Evolutionary conservation across 2,329 filamentous ascomycete genomes (phyloP).

Genomic region (Colletotrichum echinochloae): DNA sequence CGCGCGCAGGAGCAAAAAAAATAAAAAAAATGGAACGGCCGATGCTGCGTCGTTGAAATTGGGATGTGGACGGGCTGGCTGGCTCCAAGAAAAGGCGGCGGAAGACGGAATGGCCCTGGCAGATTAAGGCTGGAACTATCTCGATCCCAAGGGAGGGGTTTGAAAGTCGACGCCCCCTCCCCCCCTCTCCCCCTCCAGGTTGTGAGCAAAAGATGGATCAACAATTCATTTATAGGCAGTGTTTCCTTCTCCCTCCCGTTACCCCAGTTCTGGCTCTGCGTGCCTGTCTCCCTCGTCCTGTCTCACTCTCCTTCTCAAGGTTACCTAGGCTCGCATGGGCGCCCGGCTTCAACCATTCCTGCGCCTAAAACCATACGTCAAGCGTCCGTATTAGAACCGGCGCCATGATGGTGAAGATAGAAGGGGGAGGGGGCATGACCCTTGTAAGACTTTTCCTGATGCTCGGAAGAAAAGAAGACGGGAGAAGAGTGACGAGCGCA

Average conservation of each 20-base stretch:
- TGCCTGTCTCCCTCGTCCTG: slow-evolving; percentile 23
- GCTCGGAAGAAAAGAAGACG: neutral
- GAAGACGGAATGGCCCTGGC: slow-evolving; percentile 7
- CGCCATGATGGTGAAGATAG: slow-evolving; percentile 21
- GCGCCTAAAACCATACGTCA: neutral
- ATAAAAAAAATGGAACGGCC: neutral
- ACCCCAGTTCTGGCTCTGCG: slow-evolving; percentile 37
- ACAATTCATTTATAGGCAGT: slow-evolving; percentile 35
- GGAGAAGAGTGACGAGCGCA: slow-evolving; percentile 4
- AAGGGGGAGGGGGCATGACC: neutral
- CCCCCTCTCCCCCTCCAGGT: no score
- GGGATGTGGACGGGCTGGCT: neutral
- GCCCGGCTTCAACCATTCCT: neutral
- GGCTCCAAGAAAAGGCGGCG: slow-evolving; percentile 14
- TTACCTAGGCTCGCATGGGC: neutral
- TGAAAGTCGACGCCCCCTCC: neutral
- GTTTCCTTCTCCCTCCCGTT: slow-evolving; percentile 34
- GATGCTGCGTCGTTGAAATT: slow-evolving; percentile 5
- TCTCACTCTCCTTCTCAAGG: slow-evolving; percentile 26
- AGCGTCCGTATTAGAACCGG: neutral
- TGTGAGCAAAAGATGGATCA: slow-evolving; percentile 19
- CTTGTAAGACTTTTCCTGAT: slow-evolving; percentile 12
- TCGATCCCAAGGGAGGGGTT: slow-evolving; percentile 29
- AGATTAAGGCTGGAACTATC: slow-evolving; percentile 19
- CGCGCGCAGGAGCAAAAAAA: neutral